phyloP scores from a whole-genome alignment of 192 early-diverging fungal species.

The Entomortierella parvispora region DNA sequence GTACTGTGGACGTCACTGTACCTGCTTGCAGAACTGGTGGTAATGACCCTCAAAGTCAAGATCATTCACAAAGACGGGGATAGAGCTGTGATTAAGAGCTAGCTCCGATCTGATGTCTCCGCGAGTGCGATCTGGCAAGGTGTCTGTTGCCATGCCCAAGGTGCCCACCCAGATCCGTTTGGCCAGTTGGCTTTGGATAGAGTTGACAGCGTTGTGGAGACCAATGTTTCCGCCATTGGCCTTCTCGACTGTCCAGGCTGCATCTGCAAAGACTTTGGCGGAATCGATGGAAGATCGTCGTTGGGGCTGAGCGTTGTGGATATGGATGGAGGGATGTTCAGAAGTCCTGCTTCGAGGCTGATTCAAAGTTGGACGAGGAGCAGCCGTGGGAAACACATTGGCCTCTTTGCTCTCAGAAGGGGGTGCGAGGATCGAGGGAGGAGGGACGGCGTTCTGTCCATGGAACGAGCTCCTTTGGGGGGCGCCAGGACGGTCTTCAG shows the following conservation, averaged over 20 bases:
- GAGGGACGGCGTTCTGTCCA: slow-evolving; percentile 33
- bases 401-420: slow-evolving; percentile 18
- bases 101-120: slow-evolving; percentile 70
- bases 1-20: too few species aligned
- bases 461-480: slow-evolving; percentile 53
- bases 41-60: slow-evolving; percentile 92
- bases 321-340: slow-evolving; percentile 17
- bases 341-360: slow-evolving; percentile 53
- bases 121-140: slow-evolving; percentile 67
- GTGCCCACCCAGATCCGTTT: slow-evolving; percentile 82
- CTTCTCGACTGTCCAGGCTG: slow-evolving; percentile 74
- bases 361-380: slow-evolving; percentile 19
- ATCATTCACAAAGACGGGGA: slow-evolving; percentile 86
- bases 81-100: slow-evolving; percentile 67
- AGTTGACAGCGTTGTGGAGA: slow-evolving; percentile 90
- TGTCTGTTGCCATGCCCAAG: slow-evolving; percentile 79
- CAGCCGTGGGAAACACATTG: slow-evolving; percentile 52
- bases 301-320: slow-evolving; percentile 2
- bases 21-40: slow-evolving; percentile 95
- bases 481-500: slow-evolving; percentile 14
- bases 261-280: slow-evolving; percentile 53
- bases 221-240: slow-evolving; percentile 91
- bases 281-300: slow-evolving; percentile 47
- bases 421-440: slow-evolving; percentile 23
- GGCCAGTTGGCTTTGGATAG: slow-evolving; percentile 63